Conservation (phyloP, 768 basidiomycete species). For the Lactifluus pinguis region DNA sequence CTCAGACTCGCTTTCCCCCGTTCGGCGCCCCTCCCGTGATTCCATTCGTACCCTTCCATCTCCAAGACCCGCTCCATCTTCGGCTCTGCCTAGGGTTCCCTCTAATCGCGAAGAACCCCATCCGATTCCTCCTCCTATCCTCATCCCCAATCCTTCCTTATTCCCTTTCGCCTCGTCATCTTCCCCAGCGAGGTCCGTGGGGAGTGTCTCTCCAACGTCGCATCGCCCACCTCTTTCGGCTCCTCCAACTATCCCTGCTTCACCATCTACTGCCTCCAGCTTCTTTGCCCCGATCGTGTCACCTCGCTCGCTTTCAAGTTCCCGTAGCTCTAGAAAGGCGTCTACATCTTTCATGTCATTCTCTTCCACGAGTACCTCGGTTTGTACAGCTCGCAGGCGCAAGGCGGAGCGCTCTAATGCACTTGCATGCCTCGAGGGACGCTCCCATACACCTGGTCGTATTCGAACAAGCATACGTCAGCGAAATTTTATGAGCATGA, state of each 20-base stretch:
- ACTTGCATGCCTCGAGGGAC: conserved; percentile 57
- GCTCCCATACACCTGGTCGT: conserved; percentile 24
- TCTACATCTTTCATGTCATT: conserved; percentile 17
- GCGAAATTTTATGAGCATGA: conserved; percentile 59
- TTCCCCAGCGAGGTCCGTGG: not conserved
- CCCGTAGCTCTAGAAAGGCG: conserved; percentile 22
- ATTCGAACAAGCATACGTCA: conserved; percentile 21
- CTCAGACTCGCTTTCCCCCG: conserved; percentile 9
- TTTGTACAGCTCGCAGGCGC: conserved; percentile 16
- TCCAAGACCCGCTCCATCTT: conserved; percentile 50
- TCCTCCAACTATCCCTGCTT: not conserved
- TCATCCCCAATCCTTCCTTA: conserved; percentile 8
- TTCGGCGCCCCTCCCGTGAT: conserved; percentile 32
- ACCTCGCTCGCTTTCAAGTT: conserved; percentile 12
- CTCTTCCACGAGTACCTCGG: conserved; percentile 6
- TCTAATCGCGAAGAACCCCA: conserved; percentile 3
- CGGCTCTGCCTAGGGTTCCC: conserved; percentile 41
- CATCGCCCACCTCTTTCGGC: conserved; percentile 1
- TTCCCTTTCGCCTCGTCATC: not conserved
- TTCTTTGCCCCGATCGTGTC: not conserved
- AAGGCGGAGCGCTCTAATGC: conserved; percentile 28
- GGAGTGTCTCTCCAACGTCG: not conserved
- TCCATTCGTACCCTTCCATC: conserved; percentile 45
- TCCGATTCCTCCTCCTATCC: conserved; percentile 2
- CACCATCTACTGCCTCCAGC: not conserved